Conservation (phyloP, 305 asterid genomes). For the Solanum hybrid region DNA sequence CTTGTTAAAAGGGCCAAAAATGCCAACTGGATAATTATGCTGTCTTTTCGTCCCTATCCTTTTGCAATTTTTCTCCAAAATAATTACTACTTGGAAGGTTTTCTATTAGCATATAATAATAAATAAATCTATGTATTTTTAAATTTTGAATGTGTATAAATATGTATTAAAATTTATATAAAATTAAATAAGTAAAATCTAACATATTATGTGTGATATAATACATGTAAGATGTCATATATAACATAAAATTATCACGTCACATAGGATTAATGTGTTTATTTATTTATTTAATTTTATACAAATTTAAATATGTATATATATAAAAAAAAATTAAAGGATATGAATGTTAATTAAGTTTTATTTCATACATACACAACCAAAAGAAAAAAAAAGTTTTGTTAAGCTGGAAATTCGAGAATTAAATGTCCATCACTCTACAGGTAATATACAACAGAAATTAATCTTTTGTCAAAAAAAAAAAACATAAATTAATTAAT, state of each 20-base stretch:
- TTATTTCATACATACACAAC: too few relatives aligned
- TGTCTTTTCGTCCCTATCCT: background rate
- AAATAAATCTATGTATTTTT: too few relatives aligned
- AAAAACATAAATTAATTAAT: too few relatives aligned
- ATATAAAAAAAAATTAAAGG: too few relatives aligned
- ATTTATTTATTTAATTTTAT: too few relatives aligned
- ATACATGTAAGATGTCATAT: accelerated
- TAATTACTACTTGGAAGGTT: background rate
- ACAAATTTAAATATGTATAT: too few relatives aligned
- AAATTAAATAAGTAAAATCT: too few relatives aligned
- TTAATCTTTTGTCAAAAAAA: too few relatives aligned
- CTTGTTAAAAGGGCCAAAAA: background rate
- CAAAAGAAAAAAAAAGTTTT: background rate
- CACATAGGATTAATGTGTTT: accelerated
- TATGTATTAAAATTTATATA: too few relatives aligned
- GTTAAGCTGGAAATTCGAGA: background rate
- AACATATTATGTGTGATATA: accelerated
- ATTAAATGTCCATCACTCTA: background rate
- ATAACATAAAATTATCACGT: accelerated
- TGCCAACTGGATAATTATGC: background rate
- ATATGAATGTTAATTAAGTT: too few relatives aligned
- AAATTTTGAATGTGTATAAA: too few relatives aligned
- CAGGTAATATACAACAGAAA: background rate
- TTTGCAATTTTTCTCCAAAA: background rate
- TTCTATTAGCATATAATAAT: background rate